Conservation (phyloP, 179 eudicot genomes). For the Beta macrorhiza region DNA sequence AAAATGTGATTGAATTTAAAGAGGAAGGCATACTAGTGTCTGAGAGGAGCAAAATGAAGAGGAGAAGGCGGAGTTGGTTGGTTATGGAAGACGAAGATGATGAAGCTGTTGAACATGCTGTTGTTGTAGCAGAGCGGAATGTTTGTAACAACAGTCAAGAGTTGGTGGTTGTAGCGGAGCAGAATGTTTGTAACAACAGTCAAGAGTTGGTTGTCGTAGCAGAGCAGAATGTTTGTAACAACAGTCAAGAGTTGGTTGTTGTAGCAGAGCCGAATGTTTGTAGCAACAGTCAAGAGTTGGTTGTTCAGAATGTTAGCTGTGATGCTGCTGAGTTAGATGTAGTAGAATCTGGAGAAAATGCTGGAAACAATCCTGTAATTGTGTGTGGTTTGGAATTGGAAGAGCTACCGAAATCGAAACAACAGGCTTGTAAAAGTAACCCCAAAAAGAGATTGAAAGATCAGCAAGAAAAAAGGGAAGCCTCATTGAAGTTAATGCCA, state of each 20-base stretch:
- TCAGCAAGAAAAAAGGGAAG: not conserved
- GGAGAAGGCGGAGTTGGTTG: slow-evolving; percentile 10
- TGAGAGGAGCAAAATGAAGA: slow-evolving; percentile 6
- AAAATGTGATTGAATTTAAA: slow-evolving; percentile 7
- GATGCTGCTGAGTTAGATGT: no score
- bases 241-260: not conserved
- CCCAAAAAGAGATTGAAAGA: slow-evolving; percentile 11
- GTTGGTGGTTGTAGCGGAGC: not conserved
- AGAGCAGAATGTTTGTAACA: slow-evolving; percentile 14
- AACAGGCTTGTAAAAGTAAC: not conserved
- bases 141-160: not conserved
- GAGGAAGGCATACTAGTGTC: slow-evolving; percentile 7
- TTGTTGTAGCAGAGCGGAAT: slow-evolving; percentile 15
- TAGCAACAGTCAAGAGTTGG: not conserved
- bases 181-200: slow-evolving; percentile 1
- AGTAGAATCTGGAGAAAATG: not conserved
- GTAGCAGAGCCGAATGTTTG: slow-evolving; percentile 14
- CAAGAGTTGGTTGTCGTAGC: not conserved
- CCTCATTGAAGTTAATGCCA: not conserved
- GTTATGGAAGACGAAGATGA: slow-evolving; percentile 17
- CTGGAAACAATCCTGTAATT: slow-evolving; percentile 11
- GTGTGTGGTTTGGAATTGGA: slow-evolving; percentile 25
- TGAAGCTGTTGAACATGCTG: not conserved
- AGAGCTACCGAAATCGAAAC: not conserved
- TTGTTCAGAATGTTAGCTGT: not conserved